Base-by-base conservation (phyloP, 2,329 filamentous ascomycete species). In the Neopestalotiopsis sp. region DNA sequence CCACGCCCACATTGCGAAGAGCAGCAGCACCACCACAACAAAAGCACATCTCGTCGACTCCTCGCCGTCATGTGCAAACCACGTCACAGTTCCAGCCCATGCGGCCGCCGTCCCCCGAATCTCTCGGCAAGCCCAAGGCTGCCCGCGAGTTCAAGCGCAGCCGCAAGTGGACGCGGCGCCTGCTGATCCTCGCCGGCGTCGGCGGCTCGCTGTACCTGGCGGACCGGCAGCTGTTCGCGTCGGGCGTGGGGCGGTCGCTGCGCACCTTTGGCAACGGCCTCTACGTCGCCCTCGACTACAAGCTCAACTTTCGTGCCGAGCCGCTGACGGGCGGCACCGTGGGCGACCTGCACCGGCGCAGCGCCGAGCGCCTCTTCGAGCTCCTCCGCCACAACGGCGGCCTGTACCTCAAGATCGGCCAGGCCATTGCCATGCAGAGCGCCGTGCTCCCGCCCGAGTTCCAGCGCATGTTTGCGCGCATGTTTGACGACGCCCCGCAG, bases 401-500 rank as follows among this genome's bases (percentile, higher is more conserved):
- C 0, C 82, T 99, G 20, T 99, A 98, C 78, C 86, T 98, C 77
- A 99, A 99, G 86, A 98, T 99, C 69, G 96, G 96, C 0, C 96
- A 99, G 84, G 96, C 96, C 4, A 95, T 99, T 73, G 96, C 95
- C 14, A 98, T 98, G 96, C 96, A 99, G 85, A 95, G 93, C 73
- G 95, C 95, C 0, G 91, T 98, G 32, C 83, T 99, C 71, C 96
- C 96, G 32, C 93, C 95, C 0, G 94, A 97, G 80, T 98, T 98
- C 75, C 94, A 97, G 84, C 91, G 91, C 76, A 98, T 98, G 94
- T 99, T 99, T 78, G 86, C 92, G 28, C 89, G 92, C 76, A 98
- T 99, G 94, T 99, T 98, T 78, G 96, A 98, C 78, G 95, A 98
- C 83, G 96, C 96, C 71, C 95, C 95, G 49, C 95, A 98, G 84